Percentiles rank a stretch among this genome's conserved stretches.
phyloP scores from a whole-genome alignment of 2,329 filamentous ascomycete species.

The Aspergillus phoenicis region DNA sequence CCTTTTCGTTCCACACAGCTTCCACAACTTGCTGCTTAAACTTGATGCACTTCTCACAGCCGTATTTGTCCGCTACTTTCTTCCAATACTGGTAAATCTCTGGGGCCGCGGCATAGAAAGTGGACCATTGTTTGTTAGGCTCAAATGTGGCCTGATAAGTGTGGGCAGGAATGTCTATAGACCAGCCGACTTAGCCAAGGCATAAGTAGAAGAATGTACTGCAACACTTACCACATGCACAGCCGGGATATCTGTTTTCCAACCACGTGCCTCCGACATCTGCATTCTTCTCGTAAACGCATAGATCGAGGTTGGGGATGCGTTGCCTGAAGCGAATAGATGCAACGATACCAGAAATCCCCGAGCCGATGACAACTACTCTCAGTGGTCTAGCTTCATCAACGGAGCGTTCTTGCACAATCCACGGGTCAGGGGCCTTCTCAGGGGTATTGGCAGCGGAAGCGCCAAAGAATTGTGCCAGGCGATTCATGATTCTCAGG shows the following conservation, averaged over 20 bases:
- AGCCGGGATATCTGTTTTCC: constrained; percentile 41
- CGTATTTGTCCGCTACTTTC: constrained; percentile 46
- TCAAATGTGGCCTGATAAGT: constrained; percentile 57
- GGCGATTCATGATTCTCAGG: background rate
- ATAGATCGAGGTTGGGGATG: constrained; percentile 40
- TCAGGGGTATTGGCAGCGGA: background rate
- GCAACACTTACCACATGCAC: constrained; percentile 35
- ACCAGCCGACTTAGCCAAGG: background rate
- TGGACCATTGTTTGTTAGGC: constrained; percentile 51
- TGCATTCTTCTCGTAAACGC: constrained; percentile 39
- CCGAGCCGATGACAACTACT: constrained; percentile 43
- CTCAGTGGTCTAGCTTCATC: constrained; percentile 37
- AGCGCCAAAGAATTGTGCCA: background rate
- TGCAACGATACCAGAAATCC: constrained; percentile 43
- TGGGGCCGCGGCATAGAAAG: constrained; percentile 51
- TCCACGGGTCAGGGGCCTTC: constrained; percentile 5
- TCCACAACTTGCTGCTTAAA: constrained; percentile 49
- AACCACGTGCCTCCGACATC: constrained; percentile 40
- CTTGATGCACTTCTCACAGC: constrained; percentile 52
- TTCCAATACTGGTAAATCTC: constrained; percentile 56
- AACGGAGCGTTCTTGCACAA: constrained; percentile 36
- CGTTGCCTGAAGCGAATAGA: constrained; percentile 42
- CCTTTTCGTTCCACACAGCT: constrained; percentile 47
- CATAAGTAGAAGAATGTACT: too few species aligned
- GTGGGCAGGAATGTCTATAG: constrained; percentile 49